These are phyloP conservation scores for Nannochloris sp. DNA, from an alignment of 139 green algal species.

Conservation along the genomic window DNA sequence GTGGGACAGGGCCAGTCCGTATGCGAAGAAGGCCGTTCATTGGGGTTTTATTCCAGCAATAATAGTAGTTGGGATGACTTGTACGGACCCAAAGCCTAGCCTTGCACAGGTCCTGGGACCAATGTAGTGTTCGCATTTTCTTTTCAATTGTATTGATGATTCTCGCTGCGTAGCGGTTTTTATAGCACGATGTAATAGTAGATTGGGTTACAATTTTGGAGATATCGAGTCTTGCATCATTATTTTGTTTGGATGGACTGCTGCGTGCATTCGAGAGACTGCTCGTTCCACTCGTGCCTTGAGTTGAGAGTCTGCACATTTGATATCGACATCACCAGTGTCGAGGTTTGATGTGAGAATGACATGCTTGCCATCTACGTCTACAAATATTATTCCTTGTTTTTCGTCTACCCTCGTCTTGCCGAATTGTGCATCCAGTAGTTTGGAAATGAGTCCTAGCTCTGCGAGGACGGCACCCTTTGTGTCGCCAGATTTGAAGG, in stretches of 20 bases:
- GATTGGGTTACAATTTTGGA: not conserved
- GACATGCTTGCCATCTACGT: conserved; percentile 41
- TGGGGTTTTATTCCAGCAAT: conserved; percentile 58
- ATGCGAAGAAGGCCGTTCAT: conserved; percentile 43
- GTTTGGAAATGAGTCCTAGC: conserved; percentile 42
- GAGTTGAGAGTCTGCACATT: conserved; percentile 50
- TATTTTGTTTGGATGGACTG: conserved; percentile 28
- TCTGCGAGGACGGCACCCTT: conserved; percentile 42
- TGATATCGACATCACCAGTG: conserved; percentile 40
- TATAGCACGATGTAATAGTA: conserved; percentile 4
- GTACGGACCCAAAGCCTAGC: conserved; percentile 45
- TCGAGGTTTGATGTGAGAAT: conserved; percentile 25
- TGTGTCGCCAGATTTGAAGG: conserved; percentile 30
- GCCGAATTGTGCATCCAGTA: conserved; percentile 72
- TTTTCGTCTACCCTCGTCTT: conserved; percentile 37
- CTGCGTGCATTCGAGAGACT: conserved; percentile 44
- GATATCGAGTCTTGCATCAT: not conserved
- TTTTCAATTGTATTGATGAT: too few relatives aligned
- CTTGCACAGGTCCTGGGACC: conserved; percentile 47
- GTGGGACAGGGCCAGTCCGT: conserved; percentile 3
- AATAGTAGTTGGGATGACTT: conserved; percentile 46
- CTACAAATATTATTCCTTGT: conserved; percentile 32
- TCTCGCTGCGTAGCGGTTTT: too few relatives aligned
- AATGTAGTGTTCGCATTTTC: conserved; percentile 22
- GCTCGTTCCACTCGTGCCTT: conserved; percentile 43